Conservation (phyloP, 768 basidiomycete genomes). For the Naganishia vaughanmartiniae region DNA sequence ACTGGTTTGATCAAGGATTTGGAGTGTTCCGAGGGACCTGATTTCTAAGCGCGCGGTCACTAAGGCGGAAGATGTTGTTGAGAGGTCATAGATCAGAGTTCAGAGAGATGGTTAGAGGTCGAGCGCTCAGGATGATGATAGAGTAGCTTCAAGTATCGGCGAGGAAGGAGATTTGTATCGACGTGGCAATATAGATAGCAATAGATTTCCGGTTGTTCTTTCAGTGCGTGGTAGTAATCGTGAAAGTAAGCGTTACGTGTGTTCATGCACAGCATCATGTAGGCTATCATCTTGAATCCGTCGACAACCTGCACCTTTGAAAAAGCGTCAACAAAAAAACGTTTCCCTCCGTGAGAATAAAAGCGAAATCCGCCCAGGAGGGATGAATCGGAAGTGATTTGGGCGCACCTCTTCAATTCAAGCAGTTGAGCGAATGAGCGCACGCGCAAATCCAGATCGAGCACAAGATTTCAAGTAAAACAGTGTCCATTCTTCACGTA, state of each 20-base stretch:
- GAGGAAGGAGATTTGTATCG: too few species aligned
- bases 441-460: constrained; percentile 22
- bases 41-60: not conserved
- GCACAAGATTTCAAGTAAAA: not conserved
- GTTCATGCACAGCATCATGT: too few species aligned
- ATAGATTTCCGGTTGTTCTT: too few species aligned
- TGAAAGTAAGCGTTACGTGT: too few species aligned
- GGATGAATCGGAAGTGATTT: not conserved
- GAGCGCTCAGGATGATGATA: too few species aligned
- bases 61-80: not conserved
- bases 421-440: constrained; percentile 15
- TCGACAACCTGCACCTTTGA: too few species aligned
- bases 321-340: too few species aligned
- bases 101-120: too few species aligned
- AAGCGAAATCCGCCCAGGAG: not conserved
- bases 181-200: too few species aligned
- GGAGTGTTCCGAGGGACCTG: constrained; percentile 36
- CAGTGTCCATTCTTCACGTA: not conserved
- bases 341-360: constrained; percentile 7
- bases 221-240: too few species aligned
- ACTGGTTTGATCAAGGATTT: constrained; percentile 45
- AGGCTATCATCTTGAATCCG: too few species aligned
- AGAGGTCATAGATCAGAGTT: not conserved
- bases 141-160: too few species aligned
- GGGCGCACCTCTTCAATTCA: not conserved